Percentiles rank a stretch among this genome's conserved stretches.
These are phyloP conservation scores for Sphaceloma murrayae DNA, from an alignment of 2,329 filamentous ascomycete species.

Conservation along the genomic window DNA sequence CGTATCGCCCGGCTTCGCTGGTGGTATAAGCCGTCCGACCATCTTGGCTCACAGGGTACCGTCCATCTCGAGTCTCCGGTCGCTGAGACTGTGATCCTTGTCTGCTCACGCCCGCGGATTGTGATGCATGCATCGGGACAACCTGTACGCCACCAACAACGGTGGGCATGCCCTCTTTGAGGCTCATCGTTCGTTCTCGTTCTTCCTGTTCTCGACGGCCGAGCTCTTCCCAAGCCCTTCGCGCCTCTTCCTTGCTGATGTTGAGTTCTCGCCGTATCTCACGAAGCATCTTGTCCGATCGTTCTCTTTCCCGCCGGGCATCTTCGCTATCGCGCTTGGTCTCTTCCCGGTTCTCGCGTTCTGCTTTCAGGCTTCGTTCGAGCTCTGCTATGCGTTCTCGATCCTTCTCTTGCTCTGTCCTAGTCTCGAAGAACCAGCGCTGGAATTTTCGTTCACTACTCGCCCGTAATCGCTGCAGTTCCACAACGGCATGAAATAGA, in stretches of 20 bases:
- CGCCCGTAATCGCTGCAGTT: constrained; percentile 83
- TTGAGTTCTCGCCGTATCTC: constrained; percentile 89
- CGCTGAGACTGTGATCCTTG: constrained; percentile 40
- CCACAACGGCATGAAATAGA: constrained; percentile 93
- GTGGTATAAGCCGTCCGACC: background rate
- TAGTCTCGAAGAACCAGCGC: constrained; percentile 95
- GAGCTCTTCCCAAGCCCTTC: constrained; percentile 93
- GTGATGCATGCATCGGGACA: constrained; percentile 74
- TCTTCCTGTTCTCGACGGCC: constrained; percentile 89
- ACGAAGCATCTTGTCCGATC: constrained; percentile 65
- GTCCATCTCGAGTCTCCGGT: constrained; percentile 25
- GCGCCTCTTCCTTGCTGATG: constrained; percentile 92
- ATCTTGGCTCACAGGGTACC: background rate
- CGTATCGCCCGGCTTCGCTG: constrained; percentile 7
- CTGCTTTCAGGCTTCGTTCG: constrained; percentile 63
- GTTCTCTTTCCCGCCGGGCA: constrained; percentile 57
- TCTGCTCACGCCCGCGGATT: constrained; percentile 42
- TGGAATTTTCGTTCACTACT: constrained; percentile 97
- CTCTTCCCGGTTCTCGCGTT: constrained; percentile 60
- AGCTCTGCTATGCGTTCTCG: constrained; percentile 74
- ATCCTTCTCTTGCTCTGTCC: constrained; percentile 73
- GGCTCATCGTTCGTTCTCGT: constrained; percentile 71
- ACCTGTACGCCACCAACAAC: constrained; percentile 90
- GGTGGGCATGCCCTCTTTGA: constrained; percentile 79
- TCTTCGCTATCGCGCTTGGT: constrained; percentile 57